These are phyloP conservation scores for Colletotrichum liriopes DNA, from an alignment of 2,329 filamentous ascomycete genomes.

Conservation along the genomic window DNA sequence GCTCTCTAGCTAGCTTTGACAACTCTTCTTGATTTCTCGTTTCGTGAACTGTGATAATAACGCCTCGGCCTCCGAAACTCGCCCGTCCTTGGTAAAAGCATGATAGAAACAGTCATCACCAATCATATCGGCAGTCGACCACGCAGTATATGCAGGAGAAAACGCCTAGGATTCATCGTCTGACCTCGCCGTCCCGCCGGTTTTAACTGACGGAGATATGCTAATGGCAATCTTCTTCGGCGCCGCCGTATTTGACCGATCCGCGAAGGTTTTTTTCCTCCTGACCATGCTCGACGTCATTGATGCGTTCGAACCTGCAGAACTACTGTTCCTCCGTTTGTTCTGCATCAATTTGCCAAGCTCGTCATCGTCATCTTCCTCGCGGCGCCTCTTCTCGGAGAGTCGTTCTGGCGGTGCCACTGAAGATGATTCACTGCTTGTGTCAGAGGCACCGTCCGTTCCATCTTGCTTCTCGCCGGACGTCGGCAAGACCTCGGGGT, in stretches of 20 bases:
- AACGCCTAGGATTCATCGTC: conserved; percentile 57
- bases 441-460: conserved; percentile 42
- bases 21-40: conserved; percentile 39
- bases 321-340: conserved; percentile 74
- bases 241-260: conserved; percentile 56
- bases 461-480: conserved; percentile 43
- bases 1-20: conserved; percentile 27
- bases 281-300: conserved; percentile 56
- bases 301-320: conserved; percentile 60
- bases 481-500: conserved; percentile 62
- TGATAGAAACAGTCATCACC: conserved; percentile 38
- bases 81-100: conserved; percentile 37
- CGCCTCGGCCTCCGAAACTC: conserved; percentile 33
- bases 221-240: conserved; percentile 73
- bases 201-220: conserved; percentile 64
- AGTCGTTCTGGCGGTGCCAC: conserved; percentile 80
- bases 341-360: conserved; percentile 83
- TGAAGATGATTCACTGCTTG: conserved; percentile 46
- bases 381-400: conserved; percentile 90
- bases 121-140: conserved; percentile 23
- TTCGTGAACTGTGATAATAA: conserved; percentile 38
- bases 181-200: conserved; percentile 55
- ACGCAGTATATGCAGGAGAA: conserved; percentile 19
- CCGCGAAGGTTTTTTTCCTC: conserved; percentile 64
- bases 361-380: conserved; percentile 95